Evolutionary conservation across 257 asterid genomes (phyloP), one percentile per base, ranked within the genome.

Genomic region (Solanum pinnatisectum): DNA sequence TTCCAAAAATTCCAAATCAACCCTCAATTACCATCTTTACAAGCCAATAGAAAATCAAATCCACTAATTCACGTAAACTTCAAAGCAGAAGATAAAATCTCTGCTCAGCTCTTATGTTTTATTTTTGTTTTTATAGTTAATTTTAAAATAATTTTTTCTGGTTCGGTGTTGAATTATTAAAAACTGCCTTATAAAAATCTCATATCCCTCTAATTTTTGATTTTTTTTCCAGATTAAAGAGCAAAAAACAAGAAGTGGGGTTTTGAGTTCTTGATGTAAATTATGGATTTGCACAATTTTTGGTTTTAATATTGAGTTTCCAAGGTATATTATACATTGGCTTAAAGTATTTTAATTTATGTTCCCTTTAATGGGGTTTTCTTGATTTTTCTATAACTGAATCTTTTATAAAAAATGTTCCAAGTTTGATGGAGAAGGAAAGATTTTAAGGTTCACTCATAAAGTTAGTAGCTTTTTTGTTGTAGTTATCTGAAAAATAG

Each of bases 351-450:
- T 74, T 74, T 0, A 14, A 36, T 36, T 22, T 37, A 5, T 20
- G 82, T 73, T 35, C 27, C 82, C 30, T 85, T 85, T 25, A 79
- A 40, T 70, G 68, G 23, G 12, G 52, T 77, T 60, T 84, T 18
- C 32, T 63, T 63, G 71, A 23, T 83, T 56, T 13, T 22, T 6
- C 30, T 13, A 35, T 68, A 44, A 84, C 86, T 88, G 89, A 87
- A 89, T 84, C 86, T 91, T 79, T 79, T 27, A 15, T 68, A 0
- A 0, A 49, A 67, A 73, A 77, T 79, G 73, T 91, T 87, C 89
- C 39, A 84, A 87, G 35, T 84, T 81, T 86, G 88, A 59, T 60
- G 49, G 60, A 85, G 79, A 87, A 89, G 91, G 76, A 83, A 89
- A 89, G 87, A 60, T 87, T 60, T 37, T 25, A 49, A 36, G 36